A percentile compares a stretch with the other conserved stretches of the same genome.
Conservation (phyloP, 345 rosid genomes). For the Clarkia xantiana region DNA sequence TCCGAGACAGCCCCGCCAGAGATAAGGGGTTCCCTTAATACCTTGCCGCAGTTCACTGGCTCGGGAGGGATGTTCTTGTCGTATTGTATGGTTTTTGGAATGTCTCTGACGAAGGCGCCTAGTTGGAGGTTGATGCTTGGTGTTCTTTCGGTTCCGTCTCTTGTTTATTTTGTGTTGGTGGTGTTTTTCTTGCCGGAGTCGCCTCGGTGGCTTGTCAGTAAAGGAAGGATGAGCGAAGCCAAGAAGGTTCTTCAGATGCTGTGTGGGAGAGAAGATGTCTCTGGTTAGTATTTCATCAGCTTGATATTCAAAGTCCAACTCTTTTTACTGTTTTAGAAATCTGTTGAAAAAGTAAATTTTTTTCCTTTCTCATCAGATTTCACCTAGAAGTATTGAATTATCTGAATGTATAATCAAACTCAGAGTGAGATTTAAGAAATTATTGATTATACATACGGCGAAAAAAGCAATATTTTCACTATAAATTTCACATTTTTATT, state of each 20-base stretch:
- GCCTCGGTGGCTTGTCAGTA: conserved; percentile 16
- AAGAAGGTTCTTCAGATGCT: conserved; percentile 15
- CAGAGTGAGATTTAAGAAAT: no score
- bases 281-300: conserved; percentile 8
- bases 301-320: not conserved
- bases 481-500: no score
- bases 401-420: no score
- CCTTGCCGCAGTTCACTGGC: conserved; percentile 14
- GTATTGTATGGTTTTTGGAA: conserved; percentile 13
- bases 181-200: conserved; percentile 15
- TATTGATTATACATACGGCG: no score
- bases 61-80: conserved; percentile 15
- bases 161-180: conserved; percentile 6
- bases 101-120: conserved; percentile 11
- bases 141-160: conserved; percentile 12
- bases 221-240: conserved; percentile 14
- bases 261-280: conserved; percentile 14
- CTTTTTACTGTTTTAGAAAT: no score
- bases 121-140: conserved; percentile 18
- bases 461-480: no score
- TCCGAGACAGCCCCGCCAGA: conserved; percentile 17
- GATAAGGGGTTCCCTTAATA: conserved; percentile 15
- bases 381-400: no score
- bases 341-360: no score
- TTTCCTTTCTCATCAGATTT: no score